Base-by-base conservation (phyloP, 768 basidiomycete species). In the Termitomyces sp. region DNA sequence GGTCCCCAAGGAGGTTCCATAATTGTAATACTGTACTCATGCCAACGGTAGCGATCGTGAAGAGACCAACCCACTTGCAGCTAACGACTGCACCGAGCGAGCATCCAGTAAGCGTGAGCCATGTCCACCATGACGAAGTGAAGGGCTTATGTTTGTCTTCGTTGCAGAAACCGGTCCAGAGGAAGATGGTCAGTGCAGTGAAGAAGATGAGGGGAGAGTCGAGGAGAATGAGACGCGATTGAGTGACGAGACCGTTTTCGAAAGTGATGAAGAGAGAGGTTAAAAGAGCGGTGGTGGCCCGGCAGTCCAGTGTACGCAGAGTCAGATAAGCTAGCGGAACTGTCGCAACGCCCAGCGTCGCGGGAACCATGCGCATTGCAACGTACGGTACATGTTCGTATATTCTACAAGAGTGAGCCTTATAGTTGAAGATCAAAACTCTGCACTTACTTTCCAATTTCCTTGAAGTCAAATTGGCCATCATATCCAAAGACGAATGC, bases 191-290 rank as follows among this genome's bases (percentile, higher is more conserved):
- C 32, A 97, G 84, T 0, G 93, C 93, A 24, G 95, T 98, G 79
- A 98, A 99, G 81, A 99, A 98, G 65, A 99, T 83, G 62, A 99
- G 83, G n/a, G 95, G 95, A 16, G 95, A 95, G 72, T 99, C 97
- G 69, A 99, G 89, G 47, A 99, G 90, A 72, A 99, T 98, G 67
- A 94, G 87, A 13, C 97, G 87, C 3, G 95, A 97, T 71, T 99
- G 97, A 13, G 96, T 97, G 71, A 96, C 79, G 62, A 98, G 78
- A 14, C 91, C 95, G 69, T 99, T 99, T 75, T 99, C 97, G 72
- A 99, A 98, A 1, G 89, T 94, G 76, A 99, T 79, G 73, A 98
- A 88, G 60, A 95, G 79, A 14, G 94, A 83, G 22, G 91, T 93
- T 59, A 99, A 86, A 65, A 97, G 84, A 61, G 97, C 89, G 43